Conservation (phyloP, 306 rosid species). For the Fragaria nilgerrensis region DNA sequence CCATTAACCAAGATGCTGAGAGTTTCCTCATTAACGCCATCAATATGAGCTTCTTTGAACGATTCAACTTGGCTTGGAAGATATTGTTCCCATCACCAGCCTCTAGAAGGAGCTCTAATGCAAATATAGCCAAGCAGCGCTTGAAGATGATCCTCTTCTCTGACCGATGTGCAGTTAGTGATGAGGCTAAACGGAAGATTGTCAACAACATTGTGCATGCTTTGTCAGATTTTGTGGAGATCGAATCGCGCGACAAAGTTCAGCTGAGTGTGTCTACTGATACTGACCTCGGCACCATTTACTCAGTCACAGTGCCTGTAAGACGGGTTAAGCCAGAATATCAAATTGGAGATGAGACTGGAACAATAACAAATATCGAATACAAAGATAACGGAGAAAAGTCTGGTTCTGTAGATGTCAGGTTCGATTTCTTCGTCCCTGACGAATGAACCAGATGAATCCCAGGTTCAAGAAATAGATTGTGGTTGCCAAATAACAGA, state of each 20-base stretch:
- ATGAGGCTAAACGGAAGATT: constrained; percentile 84
- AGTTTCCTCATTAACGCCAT: constrained; percentile 81
- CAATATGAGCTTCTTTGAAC: constrained; percentile 88
- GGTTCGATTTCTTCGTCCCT: constrained; percentile 49
- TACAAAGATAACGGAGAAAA: constrained; percentile 77
- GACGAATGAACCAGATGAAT: constrained; percentile 31
- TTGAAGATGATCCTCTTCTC: constrained; percentile 93
- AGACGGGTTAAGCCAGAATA: constrained; percentile 89
- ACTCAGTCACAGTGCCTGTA: constrained; percentile 91
- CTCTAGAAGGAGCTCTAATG: constrained; percentile 68
- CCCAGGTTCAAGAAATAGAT: background rate
- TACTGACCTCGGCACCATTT: constrained; percentile 85
- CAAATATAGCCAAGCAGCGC: constrained; percentile 91
- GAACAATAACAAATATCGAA: constrained; percentile 77
- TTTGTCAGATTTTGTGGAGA: constrained; percentile 92
- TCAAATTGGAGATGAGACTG: constrained; percentile 69
- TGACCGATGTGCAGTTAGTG: constrained; percentile 90
- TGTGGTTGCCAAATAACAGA: constrained; percentile 5
- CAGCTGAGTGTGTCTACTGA: constrained; percentile 85
- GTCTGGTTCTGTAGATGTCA: constrained; percentile 68
- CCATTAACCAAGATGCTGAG: constrained; percentile 61
- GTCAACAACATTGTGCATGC: constrained; percentile 74
- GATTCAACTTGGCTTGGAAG: constrained; percentile 89
- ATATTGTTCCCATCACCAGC: constrained; percentile 75
- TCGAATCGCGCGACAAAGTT: constrained; percentile 94